phyloP scores from a whole-genome alignment of 2,329 filamentous ascomycete genomes.

The Alternaria hordeiaustralica region DNA sequence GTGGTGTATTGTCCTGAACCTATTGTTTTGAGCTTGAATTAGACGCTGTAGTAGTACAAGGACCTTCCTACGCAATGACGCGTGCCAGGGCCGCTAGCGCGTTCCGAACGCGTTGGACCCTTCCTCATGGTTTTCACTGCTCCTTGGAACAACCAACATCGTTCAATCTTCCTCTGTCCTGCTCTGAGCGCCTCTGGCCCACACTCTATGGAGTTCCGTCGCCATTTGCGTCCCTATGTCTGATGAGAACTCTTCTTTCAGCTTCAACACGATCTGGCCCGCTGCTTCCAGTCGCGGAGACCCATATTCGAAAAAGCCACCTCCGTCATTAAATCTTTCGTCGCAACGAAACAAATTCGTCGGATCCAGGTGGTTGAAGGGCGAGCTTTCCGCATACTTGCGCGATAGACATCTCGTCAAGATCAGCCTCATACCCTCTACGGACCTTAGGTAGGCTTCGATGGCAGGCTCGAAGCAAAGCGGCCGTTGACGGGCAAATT shows the following conservation, averaged over 20 bases:
- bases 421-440: not conserved
- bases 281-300: not conserved
- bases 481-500: constrained; percentile 15
- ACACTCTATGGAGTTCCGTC: not conserved
- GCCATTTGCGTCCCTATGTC: not conserved
- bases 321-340: not conserved
- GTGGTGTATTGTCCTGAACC: not conserved
- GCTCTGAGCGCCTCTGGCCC: not conserved
- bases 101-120: not conserved
- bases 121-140: no score
- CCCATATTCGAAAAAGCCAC: not conserved
- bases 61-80: not conserved
- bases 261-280: not conserved
- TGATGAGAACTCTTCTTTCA: not conserved
- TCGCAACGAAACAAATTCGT: not conserved
- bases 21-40: not conserved
- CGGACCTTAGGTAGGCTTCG: not conserved
- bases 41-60: not conserved
- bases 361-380: not conserved
- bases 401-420: not conserved
- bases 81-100: not conserved
- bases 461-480: not conserved
- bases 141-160: no score
- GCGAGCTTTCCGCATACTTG: not conserved
- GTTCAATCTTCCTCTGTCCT: no score